Evolutionary conservation across 2,329 filamentous ascomycete genomes (phyloP).

Genomic region (Leptographium procerum): DNA sequence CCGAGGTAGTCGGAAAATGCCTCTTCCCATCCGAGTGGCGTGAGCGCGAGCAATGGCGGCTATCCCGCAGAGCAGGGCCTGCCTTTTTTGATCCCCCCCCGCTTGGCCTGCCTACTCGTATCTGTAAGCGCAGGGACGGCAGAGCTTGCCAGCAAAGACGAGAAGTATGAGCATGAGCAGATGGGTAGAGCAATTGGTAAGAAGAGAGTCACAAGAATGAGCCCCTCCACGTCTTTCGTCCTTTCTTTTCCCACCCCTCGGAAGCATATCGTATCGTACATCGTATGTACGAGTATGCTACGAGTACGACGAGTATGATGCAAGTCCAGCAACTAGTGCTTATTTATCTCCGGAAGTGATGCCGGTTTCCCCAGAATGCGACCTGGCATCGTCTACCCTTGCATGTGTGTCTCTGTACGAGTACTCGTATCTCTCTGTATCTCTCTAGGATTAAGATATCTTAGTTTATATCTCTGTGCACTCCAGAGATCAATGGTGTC

Average conservation of each 20-base stretch:
- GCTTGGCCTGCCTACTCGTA: too few species aligned
- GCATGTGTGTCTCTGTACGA: neutral
- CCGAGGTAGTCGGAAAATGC: neutral
- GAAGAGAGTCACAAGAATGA: neutral
- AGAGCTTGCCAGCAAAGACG: neutral
- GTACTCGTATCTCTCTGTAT: neutral
- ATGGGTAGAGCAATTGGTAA: neutral
- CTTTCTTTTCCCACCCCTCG: neutral
- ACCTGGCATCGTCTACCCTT: neutral
- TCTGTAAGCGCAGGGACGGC: too few species aligned
- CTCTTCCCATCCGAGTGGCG: neutral
- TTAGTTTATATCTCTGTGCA: too few species aligned
- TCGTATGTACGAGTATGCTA: too few species aligned
- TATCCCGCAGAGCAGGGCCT: too few species aligned
- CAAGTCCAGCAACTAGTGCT: neutral
- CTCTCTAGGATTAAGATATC: too few species aligned
- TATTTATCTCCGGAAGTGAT: neutral
- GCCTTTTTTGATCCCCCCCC: too few species aligned
- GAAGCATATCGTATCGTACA: neutral
- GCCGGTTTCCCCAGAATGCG: constrained; percentile 1
- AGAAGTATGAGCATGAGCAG: neutral
- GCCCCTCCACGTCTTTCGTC: neutral
- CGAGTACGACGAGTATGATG: too few species aligned
- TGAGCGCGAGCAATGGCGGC: neutral
- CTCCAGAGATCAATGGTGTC: neutral